These are phyloP conservation scores for Fraxinus dipetala DNA, from an alignment of 305 asterid genomes.

Conservation along the genomic window DNA sequence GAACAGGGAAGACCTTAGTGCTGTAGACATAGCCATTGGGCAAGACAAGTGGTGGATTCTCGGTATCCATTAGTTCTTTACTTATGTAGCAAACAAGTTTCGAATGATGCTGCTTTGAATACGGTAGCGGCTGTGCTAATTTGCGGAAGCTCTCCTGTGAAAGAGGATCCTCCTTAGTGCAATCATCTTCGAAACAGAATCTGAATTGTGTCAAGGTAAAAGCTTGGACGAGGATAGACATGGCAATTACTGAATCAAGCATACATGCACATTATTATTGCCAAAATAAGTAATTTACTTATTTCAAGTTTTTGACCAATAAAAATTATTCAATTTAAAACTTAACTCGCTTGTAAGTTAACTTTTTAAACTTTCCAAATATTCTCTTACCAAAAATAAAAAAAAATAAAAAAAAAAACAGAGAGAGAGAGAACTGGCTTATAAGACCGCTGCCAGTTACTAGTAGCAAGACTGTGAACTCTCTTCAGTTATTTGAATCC, in stretches of 20 bases:
- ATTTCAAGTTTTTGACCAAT: not conserved
- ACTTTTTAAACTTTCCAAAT: not conserved
- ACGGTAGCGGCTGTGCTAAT: constrained; percentile 79
- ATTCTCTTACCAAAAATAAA: not conserved
- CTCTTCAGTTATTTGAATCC: not conserved
- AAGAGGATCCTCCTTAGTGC: constrained; percentile 96
- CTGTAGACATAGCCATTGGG: constrained; percentile 97
- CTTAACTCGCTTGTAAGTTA: not conserved
- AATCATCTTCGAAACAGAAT: constrained; percentile 86
- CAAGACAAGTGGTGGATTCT: constrained; percentile 93
- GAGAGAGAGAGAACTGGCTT: not conserved
- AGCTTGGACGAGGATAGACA: constrained; percentile 12
- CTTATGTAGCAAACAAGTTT: constrained; percentile 89
- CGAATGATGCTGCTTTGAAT: constrained; percentile 94
- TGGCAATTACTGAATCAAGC: not conserved
- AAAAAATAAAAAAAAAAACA: no score
- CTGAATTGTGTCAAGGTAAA: constrained; percentile 64
- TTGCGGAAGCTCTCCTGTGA: constrained; percentile 94
- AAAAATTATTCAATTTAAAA: no score
- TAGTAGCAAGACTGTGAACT: not conserved
- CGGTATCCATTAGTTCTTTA: constrained; percentile 90
- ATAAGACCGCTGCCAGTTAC: not conserved
- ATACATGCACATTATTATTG: not conserved
- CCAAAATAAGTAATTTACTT: not conserved
- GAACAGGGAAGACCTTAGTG: constrained; percentile 62